A percentile compares a stretch with the other conserved stretches of the same genome.
Evolutionary conservation across 257 asterid species (phyloP).

Genomic region (Buddleja alternifolia): DNA sequence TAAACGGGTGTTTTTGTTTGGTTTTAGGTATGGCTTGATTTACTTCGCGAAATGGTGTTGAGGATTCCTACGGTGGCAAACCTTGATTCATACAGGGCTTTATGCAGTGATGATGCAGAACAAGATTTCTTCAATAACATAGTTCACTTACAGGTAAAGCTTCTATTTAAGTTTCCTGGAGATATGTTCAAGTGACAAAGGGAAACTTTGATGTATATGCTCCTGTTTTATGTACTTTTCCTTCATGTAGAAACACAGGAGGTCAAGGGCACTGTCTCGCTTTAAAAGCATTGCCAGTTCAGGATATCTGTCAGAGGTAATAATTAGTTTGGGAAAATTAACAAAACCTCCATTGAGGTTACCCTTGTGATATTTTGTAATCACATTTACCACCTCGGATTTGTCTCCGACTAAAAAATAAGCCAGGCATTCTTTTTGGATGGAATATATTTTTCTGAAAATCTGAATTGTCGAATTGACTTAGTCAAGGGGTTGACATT

Average conservation of each 20-base stretch:
- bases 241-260: constrained; percentile 79
- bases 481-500: no score
- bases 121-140: constrained; percentile 88
- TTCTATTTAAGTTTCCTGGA: not conserved
- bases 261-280: constrained; percentile 87
- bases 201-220: not conserved
- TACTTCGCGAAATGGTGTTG: constrained; percentile 85
- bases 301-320: constrained; percentile 69
- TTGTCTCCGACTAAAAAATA: no score
- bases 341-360: no score
- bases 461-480: no score
- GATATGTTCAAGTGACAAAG: not conserved
- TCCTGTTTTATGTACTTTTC: constrained; percentile 24
- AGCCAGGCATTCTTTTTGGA: no score
- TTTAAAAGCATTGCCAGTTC: constrained; percentile 53
- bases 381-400: no score
- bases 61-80: constrained; percentile 72
- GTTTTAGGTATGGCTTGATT: constrained; percentile 85
- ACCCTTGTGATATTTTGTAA: no score
- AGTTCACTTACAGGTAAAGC: constrained; percentile 81
- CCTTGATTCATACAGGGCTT: constrained; percentile 62
- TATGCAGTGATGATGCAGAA: constrained; percentile 77
- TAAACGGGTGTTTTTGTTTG: constrained; percentile 21
- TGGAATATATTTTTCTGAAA: no score
- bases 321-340: no score